Conservation (phyloP, 1,284 basidiomycete species). For the Meira nashicola region DNA sequence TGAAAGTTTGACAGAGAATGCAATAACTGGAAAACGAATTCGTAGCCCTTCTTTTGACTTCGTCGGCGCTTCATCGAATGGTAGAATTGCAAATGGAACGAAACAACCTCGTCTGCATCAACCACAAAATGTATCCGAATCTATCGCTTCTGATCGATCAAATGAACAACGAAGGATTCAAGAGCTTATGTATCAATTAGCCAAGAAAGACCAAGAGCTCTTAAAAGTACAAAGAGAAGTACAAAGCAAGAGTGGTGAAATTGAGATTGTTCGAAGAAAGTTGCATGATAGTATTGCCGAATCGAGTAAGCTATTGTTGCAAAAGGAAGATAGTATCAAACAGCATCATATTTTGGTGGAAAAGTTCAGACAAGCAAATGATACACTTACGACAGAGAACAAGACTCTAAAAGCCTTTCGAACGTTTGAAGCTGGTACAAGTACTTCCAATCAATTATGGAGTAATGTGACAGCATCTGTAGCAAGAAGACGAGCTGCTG, state of each 20-base stretch:
- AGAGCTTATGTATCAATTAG: neutral
- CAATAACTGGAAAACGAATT: no score
- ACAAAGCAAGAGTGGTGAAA: conserved; percentile 2
- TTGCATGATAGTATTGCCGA: conserved; percentile 2
- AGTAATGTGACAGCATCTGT: conserved; percentile 8
- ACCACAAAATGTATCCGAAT: no score
- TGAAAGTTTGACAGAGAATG: no score
- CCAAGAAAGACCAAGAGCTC: neutral
- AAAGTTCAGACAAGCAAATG: neutral
- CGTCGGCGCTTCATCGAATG: no score
- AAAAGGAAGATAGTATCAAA: neutral
- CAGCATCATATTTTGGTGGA: neutral
- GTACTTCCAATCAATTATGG: neutral
- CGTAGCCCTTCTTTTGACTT: no score
- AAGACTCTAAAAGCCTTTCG: conserved; percentile 6
- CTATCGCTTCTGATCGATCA: neutral
- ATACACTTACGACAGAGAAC: neutral
- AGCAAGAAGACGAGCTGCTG: neutral
- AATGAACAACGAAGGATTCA: neutral
- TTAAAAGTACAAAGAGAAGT: neutral
- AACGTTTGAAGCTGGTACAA: neutral
- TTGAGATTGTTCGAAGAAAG: neutral
- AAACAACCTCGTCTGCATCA: no score
- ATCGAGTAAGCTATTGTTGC: neutral
- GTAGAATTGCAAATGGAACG: no score